These are phyloP conservation scores for Anthoceros angustus DNA, from an alignment of 225 moss, liverwort and hornwort species.

Conservation along the genomic window DNA sequence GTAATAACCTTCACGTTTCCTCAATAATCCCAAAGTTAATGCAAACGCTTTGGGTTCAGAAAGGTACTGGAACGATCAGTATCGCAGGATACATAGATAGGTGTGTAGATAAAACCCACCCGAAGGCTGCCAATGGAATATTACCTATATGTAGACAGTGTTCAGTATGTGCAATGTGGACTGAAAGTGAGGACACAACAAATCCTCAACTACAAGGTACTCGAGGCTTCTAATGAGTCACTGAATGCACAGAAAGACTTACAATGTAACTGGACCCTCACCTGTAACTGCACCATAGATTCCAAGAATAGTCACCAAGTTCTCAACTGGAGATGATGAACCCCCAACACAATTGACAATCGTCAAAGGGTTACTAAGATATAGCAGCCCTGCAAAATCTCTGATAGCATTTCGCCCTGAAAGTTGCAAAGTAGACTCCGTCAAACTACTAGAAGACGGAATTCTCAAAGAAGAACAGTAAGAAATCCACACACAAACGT, in stretches of 20 bases:
- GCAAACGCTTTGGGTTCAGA: constrained; percentile 3
- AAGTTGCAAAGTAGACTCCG: constrained; percentile 11
- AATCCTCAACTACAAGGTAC: background rate
- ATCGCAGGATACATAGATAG: constrained; percentile 84
- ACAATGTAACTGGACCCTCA: constrained; percentile 7
- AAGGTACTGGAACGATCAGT: constrained; percentile 61
- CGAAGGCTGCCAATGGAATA: constrained; percentile 68
- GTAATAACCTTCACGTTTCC: background rate
- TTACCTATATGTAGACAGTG: constrained; percentile 32
- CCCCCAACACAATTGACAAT: constrained; percentile 90
- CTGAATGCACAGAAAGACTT: background rate
- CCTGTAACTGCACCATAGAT: constrained; percentile 76
- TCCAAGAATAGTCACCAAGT: constrained; percentile 36
- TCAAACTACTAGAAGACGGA: background rate
- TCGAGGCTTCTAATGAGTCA: background rate
- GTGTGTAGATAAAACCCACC: constrained; percentile 94
- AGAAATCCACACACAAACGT: background rate
- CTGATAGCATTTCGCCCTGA: constrained; percentile 31
- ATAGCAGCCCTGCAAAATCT: constrained; percentile 50
- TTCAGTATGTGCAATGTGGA: too few relatives aligned
- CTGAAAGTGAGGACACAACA: background rate
- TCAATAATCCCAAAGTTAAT: background rate
- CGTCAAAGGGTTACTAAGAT: constrained; percentile 75
- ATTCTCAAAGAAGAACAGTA: background rate
- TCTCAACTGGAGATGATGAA: constrained; percentile 73